phyloP scores from a whole-genome alignment of 108 stramenopile species.

The Schizochytrium sp. region DNA sequence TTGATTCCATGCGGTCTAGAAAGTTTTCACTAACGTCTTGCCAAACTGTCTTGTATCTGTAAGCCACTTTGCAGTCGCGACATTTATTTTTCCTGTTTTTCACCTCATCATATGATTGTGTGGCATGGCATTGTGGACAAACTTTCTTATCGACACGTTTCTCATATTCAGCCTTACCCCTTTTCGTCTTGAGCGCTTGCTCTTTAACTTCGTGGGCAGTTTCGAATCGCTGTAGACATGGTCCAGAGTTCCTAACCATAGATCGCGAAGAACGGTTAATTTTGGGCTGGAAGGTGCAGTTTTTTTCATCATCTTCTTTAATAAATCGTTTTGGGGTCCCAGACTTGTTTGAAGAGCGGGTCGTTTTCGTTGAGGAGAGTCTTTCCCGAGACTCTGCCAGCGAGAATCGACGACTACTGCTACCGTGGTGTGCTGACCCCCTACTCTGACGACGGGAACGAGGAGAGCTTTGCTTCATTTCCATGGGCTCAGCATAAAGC shows the following conservation, averaged over 20 bases:
- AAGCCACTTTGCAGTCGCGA: conserved; percentile 52
- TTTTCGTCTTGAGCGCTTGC: conserved; percentile 1
- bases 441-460: neutral
- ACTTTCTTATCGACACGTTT: conserved; percentile 46
- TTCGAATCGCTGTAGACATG: conserved; percentile 25
- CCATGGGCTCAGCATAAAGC: no score
- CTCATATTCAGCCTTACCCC: conserved; percentile 43
- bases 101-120: conserved; percentile 50
- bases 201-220: neutral
- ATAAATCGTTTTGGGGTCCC: neutral
- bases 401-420: neutral
- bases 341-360: no score
- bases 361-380: neutral
- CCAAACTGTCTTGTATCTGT: neutral
- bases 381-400: conserved; percentile 39
- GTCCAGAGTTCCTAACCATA: conserved; percentile 31
- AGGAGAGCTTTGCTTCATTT: neutral
- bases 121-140: conserved; percentile 22
- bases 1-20: conserved; percentile 3
- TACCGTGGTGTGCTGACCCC: neutral
- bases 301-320: conserved; percentile 54
- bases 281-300: conserved; percentile 48
- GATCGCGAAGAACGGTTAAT: neutral
- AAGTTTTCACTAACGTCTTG: conserved; percentile 54
- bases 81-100: conserved; percentile 56